Evolutionary conservation across 1,139 yeast genomes (phyloP), one percentile per base, ranked within the genome.

Genomic region (Geotrichum reessii): DNA sequence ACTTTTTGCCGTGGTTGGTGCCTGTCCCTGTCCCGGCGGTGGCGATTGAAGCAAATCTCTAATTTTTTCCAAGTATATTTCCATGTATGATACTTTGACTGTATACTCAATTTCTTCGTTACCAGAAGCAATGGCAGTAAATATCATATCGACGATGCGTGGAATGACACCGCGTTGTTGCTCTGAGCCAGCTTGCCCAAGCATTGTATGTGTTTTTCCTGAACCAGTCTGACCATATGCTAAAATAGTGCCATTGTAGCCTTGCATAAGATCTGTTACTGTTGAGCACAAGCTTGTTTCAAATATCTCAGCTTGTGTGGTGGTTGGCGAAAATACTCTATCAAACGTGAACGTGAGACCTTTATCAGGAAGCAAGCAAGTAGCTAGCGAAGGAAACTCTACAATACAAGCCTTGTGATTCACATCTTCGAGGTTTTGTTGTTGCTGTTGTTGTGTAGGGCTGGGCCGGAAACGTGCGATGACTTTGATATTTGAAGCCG

Each of bases 191-290:
- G 37, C n/a, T 21, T 77, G 69, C 0, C 96, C 97, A 80, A 87
- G 81, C 95, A 91, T 87, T 1, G 96, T 87, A 68, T 82, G 84
- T 0, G 96, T 83, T 68, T 90, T 90, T 2, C 97, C 97, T 0
- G 95, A 81, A 0, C 95, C 95, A 0, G 95, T 86, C 69, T 88
- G 96, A 5, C 97, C 97, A 71, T 89, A 91, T 1, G 96, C 92
- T 52, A 90, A 73, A 0, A 91, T 85, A 0, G 96, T 84, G 22
- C 95, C 93, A 71, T 91, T 89, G 69, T 86, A 89, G 0, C 97
- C 97, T 47, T 79, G 77, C 62, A 89, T 78, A 46, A 89, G 76
- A 64, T 86, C 92, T 52, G 83, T 85, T 1, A 85, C 85, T 2
- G 82, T 83, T 66, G 27, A 65, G 63, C 55, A 61, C 61, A 11